Evolutionary conservation across 106 monocot genomes (phyloP), one percentile per base, ranked within the genome.

Genomic region (Amphibolis antarctica): DNA sequence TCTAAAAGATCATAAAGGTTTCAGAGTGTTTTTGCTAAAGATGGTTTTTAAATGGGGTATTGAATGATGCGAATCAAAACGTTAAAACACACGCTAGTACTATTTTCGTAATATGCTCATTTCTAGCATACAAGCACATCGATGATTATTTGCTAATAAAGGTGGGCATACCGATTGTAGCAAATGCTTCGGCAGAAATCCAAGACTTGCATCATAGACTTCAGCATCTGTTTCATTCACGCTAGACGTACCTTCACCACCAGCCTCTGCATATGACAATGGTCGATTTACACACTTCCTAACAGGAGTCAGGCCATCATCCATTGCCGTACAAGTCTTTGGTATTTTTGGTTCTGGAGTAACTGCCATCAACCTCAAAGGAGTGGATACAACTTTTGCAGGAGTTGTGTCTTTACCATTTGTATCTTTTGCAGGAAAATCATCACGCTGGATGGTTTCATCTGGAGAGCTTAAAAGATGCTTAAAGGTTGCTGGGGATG

Each of bases 331-430:
- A 28, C 47, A 45, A 66, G 81, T 79, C 69, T 83, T 81, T 43
- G 87, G 80, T 13, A 76, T 63, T 56, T 69, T 71, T 52, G 91
- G 46, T 28, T 79, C 78, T 24, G 98, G 98, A 42, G 96, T 96
- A n/a, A 53, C 22, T 29, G 80, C 60, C 80, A 87, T 84, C 46
- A 65, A 28, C 36, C 63, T 54, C 44, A 53, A 9, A 24, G 61
- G 75, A 21, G 68, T 63, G 18, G 60, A 60, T 25, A 55, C 6
- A 9, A 54, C 17, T 55, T 63, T 75, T 13, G 44, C 9, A 47
- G 75, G 75, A 23, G 75, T 75, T 50, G 55, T 60, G 10, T 54
- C 63, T 28, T 43, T 20, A 61, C 19, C 53, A 63, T 44, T 21
- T 9, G 20, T 11, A n/a, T 43, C 53, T 57, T 44, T 46, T 18